Conservation (phyloP, 148 eudicot species). For the Polygonum maritimum region DNA sequence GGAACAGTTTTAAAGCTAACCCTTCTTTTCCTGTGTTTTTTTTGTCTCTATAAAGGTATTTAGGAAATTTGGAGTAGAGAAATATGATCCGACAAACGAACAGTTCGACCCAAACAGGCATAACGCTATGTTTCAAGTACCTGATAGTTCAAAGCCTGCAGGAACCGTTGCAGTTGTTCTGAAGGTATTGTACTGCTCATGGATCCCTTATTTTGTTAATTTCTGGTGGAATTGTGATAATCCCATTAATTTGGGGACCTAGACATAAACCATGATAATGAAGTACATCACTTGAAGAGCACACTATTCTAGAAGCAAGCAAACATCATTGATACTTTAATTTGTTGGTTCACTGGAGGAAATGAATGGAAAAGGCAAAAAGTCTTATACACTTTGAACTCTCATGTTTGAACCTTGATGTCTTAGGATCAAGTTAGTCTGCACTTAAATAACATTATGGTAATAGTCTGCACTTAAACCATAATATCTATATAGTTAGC, state of each 20-base stretch:
- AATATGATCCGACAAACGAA: constrained; percentile 68
- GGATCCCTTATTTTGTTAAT: neutral
- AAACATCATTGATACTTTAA: neutral
- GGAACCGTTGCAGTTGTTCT: constrained; percentile 79
- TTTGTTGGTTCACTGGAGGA: neutral
- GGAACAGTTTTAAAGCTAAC: neutral
- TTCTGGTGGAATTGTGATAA: neutral
- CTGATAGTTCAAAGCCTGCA: constrained; percentile 72
- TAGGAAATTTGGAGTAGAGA: constrained; percentile 69
- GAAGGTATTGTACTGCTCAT: constrained; percentile 57
- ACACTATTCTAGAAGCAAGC: neutral
- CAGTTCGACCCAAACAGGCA: constrained; percentile 89
- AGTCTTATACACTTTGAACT: neutral
- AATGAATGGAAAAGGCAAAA: neutral
- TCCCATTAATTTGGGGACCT: neutral
- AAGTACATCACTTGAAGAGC: neutral
- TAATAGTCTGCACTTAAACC: neutral
- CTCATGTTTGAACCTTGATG: neutral
- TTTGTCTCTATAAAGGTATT: constrained; percentile 46
- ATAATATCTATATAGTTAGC: no score
- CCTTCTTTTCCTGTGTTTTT: neutral
- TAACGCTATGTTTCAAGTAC: constrained; percentile 91
- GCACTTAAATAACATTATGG: neutral
- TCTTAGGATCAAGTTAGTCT: neutral
- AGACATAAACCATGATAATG: neutral